These are phyloP conservation scores for Lactarius vividus DNA, from an alignment of 768 basidiomycete genomes.

Conservation along the genomic window DNA sequence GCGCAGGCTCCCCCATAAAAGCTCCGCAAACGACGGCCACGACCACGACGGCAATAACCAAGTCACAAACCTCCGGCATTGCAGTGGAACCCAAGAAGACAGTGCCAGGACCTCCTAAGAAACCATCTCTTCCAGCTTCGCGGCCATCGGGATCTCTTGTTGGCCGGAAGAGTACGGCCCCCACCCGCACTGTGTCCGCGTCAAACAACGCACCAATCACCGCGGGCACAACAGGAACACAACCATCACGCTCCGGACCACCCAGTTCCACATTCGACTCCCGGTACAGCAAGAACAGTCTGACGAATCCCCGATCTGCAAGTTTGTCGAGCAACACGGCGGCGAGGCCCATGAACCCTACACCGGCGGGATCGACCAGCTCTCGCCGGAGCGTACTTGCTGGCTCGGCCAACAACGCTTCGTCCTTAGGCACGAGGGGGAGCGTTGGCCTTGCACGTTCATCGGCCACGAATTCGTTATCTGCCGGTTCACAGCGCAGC, in stretches of 20 bases:
- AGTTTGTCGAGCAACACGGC: constrained; percentile 14
- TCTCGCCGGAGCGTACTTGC: constrained; percentile 14
- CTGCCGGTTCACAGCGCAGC: constrained; percentile 44
- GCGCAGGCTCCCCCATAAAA: constrained; percentile 35
- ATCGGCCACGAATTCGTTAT: constrained; percentile 39
- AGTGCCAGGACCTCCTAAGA: constrained; percentile 10
- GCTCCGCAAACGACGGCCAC: constrained; percentile 28
- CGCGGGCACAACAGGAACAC: constrained; percentile 18
- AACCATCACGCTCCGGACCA: constrained; percentile 27
- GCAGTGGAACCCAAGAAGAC: constrained; percentile 4
- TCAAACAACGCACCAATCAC: constrained; percentile 16
- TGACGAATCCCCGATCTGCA: neutral
- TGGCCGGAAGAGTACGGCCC: constrained; percentile 4
- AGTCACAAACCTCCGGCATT: constrained; percentile 26
- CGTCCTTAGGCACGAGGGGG: constrained; percentile 35
- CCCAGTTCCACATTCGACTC: constrained; percentile 33
- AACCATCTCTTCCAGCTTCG: constrained; percentile 14
- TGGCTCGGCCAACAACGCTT: constrained; percentile 23
- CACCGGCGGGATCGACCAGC: constrained; percentile 19
- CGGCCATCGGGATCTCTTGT: constrained; percentile 13
- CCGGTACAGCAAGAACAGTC: constrained; percentile 11
- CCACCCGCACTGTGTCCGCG: constrained; percentile 8
- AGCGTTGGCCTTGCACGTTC: constrained; percentile 30
- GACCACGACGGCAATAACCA: constrained; percentile 34
- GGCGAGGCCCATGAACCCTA: constrained; percentile 15